These are phyloP conservation scores for Thelephora ganbajun DNA, from an alignment of 768 basidiomycete genomes.

Conservation along the genomic window DNA sequence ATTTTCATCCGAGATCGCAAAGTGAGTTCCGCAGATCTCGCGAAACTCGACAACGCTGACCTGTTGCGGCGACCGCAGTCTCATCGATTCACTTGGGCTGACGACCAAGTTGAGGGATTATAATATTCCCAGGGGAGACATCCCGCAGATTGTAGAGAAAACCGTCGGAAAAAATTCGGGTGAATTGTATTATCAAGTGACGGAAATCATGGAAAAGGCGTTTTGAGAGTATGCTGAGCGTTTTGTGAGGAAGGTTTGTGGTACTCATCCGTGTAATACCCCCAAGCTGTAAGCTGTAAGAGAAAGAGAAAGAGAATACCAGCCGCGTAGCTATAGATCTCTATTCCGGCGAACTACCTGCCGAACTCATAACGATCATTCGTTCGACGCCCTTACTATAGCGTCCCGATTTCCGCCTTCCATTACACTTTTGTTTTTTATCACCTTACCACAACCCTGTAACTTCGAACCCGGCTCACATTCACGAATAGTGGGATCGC, in stretches of 20 bases:
- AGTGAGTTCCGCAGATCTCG: conserved; percentile 25
- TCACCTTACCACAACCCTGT: no score
- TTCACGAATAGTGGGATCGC: no score
- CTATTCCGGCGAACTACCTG: no score
- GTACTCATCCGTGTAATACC: no score
- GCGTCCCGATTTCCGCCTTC: no score
- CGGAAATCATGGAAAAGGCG: background rate
- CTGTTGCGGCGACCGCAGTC: conserved; percentile 20
- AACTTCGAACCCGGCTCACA: no score
- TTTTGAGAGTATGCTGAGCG: background rate
- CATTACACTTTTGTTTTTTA: no score
- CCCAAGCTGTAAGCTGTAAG: no score
- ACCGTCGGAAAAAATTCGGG: conserved; percentile 22
- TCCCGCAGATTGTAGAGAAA: conserved; percentile 36
- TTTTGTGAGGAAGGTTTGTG: background rate
- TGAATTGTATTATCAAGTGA: background rate
- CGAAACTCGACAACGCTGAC: background rate
- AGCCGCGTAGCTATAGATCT: no score
- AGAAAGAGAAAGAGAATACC: no score
- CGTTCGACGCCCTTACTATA: no score
- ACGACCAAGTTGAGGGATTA: conserved; percentile 44
- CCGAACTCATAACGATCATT: no score
- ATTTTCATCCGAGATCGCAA: conserved; percentile 38
- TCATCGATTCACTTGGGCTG: conserved; percentile 46
- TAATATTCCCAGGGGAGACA: conserved; percentile 45